Conservation (phyloP, 169 alveolate genomes). For the Cryptosporidium baileyi region DNA sequence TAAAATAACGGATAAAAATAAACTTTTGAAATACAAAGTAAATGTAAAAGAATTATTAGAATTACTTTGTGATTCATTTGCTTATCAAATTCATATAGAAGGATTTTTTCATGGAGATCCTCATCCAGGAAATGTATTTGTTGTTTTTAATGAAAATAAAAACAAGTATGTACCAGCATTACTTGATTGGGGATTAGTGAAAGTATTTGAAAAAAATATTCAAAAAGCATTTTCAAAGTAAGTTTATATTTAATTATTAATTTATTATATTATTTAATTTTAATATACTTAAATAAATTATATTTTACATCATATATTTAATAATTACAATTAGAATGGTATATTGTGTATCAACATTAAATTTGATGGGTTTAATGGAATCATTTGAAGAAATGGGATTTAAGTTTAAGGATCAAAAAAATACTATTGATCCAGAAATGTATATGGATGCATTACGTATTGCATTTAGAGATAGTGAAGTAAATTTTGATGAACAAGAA, state of each 20-base stretch:
- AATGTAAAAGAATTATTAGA: constrained; percentile 71
- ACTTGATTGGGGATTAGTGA: constrained; percentile 85
- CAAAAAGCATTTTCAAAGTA: constrained; percentile 81
- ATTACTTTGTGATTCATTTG: constrained; percentile 77
- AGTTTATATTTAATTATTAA: constrained; percentile 50
- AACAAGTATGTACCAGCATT: constrained; percentile 76
- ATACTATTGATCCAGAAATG: constrained; percentile 82
- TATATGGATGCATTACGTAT: constrained; percentile 82
- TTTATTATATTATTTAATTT: neutral
- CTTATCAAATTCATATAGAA: constrained; percentile 78
- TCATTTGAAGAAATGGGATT: constrained; percentile 88
- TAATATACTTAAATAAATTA: neutral
- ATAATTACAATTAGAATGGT: constrained; percentile 64
- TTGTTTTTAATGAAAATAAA: constrained; percentile 71
- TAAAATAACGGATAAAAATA: constrained; percentile 83
- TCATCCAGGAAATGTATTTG: constrained; percentile 89
- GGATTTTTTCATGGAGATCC: constrained; percentile 92
- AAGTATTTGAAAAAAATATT: constrained; percentile 76
- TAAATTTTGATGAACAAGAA: constrained; percentile 43
- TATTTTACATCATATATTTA: neutral
- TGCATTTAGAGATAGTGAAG: constrained; percentile 75
- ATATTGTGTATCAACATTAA: constrained; percentile 79
- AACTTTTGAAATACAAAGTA: constrained; percentile 57
- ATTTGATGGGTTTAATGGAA: constrained; percentile 82
- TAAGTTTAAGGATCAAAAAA: constrained; percentile 73